phyloP scores from a whole-genome alignment of 305 asterid species.

The Fraxinus xanthoxyloides region DNA sequence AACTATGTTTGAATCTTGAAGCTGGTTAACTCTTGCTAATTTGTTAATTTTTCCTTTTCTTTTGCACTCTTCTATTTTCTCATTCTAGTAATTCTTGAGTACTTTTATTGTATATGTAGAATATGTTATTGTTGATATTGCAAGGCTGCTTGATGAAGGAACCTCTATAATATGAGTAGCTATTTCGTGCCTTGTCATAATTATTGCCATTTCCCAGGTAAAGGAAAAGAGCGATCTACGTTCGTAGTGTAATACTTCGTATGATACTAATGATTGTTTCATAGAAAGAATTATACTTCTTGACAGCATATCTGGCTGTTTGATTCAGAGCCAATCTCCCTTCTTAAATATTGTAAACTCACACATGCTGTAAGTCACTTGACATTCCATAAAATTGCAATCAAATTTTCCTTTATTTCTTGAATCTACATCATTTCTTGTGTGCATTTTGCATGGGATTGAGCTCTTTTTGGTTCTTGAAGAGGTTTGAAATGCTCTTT shows the following conservation, averaged over 20 bases:
- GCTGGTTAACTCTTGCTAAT: not conserved
- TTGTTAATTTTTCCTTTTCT: not conserved
- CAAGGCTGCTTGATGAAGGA: not conserved
- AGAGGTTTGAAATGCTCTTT: not conserved
- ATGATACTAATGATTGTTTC: not conserved
- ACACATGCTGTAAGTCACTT: not conserved
- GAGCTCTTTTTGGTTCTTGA: not conserved
- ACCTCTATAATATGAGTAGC: not conserved
- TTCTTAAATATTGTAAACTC: not conserved
- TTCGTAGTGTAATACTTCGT: not conserved
- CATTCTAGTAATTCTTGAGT: not conserved
- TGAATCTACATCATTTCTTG: not conserved
- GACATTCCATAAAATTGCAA: not conserved
- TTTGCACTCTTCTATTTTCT: not conserved
- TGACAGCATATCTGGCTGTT: not conserved
- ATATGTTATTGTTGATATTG: not conserved
- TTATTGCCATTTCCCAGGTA: not conserved
- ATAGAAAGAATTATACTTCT: not conserved
- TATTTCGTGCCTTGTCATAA: not conserved
- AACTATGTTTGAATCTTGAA: not conserved
- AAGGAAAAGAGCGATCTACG: not conserved
- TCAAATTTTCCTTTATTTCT: not conserved
- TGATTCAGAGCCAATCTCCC: not conserved
- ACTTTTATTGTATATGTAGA: not conserved
- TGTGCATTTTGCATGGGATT: not conserved